Evolutionary conservation across 2,329 filamentous ascomycete species (phyloP), one percentile per base, ranked within the genome.

Genomic region (Berkeleyomyces basicola): DNA sequence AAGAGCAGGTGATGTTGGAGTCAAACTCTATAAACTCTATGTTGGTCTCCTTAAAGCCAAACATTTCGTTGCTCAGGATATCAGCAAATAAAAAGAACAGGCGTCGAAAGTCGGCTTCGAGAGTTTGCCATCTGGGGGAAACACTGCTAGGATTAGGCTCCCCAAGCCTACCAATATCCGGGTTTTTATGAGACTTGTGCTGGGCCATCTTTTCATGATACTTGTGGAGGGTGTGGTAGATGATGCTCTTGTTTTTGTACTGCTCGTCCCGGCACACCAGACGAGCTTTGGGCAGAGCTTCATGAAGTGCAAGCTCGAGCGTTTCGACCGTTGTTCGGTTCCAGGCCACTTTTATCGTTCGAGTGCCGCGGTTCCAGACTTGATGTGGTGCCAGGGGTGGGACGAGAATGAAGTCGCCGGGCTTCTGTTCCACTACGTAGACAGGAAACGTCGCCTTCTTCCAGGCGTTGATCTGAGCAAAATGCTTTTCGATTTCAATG

Each of bases 271-370:
- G 87, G 70, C 93, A 97, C 2, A 97, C 92, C 67, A 96, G 82
- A 10, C 90, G 83, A 7, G 91, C 89, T 68, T 90, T 90, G 0
- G 91, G 90, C 2, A 99, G 78, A 0, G 92, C 90, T 74, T 97
- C 93, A 64, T 84, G 81, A 23, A 97, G 73, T 0, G 92, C 93
- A 71, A 95, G 77, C 67, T 92, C 87, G 3, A 99, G 79, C 0
- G 93, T 97, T 70, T 97, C 90, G 1, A 88, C 87, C 0, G 91
- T 96, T 0, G 90, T 96, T 36, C 93, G 82, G 71, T 99, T 99
- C 93, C 93, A 99, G 0, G 93, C 93, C 6, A 95, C 90, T 71
- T 99, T 99, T 82, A 97, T 90, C 0, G 93, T 99, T 53, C 91
- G 81, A 1, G 92, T 96, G 23, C 93, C 93, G 58, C 92, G 83